Evolutionary conservation across 257 asterid species (phyloP).

Genomic region (Henckelia pumila): DNA sequence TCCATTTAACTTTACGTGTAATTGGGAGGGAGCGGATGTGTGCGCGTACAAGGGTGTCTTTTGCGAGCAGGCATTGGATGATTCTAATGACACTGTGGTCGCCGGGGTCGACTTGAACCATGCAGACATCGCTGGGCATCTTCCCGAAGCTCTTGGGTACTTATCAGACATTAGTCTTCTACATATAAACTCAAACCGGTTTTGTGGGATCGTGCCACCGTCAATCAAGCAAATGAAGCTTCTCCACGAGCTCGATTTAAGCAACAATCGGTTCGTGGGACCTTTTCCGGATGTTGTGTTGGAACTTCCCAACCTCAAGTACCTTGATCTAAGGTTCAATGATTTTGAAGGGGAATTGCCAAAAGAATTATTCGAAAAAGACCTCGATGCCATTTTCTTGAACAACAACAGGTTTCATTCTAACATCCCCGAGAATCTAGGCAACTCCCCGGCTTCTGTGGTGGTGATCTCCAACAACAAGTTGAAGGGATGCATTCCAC

Average conservation of each 20-base stretch:
- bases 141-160: slow-evolving; percentile 70
- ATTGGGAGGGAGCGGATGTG: slow-evolving; percentile 73
- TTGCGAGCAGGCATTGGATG: slow-evolving; percentile 62
- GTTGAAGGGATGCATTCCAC: slow-evolving; percentile 64
- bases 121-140: slow-evolving; percentile 83
- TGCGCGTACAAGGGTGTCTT: slow-evolving; percentile 68
- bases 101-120: slow-evolving; percentile 84
- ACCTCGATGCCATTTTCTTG: slow-evolving; percentile 62
- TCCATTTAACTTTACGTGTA: slow-evolving; percentile 55
- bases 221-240: slow-evolving; percentile 37
- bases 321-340: slow-evolving; percentile 72
- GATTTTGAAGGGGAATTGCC: slow-evolving; percentile 85
- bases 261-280: slow-evolving; percentile 91
- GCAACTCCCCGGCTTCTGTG: slow-evolving; percentile 65
- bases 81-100: slow-evolving; percentile 50
- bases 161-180: slow-evolving; percentile 61
- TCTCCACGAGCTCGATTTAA: slow-evolving; percentile 67
- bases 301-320: slow-evolving; percentile 52
- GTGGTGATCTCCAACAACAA: slow-evolving; percentile 59
- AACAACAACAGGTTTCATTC: slow-evolving; percentile 59
- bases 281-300: slow-evolving; percentile 64
- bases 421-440: slow-evolving; percentile 58
- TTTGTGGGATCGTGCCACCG: slow-evolving; percentile 75
- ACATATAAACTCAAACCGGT: slow-evolving; percentile 79
- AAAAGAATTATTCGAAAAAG: slow-evolving; percentile 39